Evolutionary conservation across 768 basidiomycete genomes (phyloP), one percentile per base, ranked within the genome.

Genomic region (Phallus indusiatus): DNA sequence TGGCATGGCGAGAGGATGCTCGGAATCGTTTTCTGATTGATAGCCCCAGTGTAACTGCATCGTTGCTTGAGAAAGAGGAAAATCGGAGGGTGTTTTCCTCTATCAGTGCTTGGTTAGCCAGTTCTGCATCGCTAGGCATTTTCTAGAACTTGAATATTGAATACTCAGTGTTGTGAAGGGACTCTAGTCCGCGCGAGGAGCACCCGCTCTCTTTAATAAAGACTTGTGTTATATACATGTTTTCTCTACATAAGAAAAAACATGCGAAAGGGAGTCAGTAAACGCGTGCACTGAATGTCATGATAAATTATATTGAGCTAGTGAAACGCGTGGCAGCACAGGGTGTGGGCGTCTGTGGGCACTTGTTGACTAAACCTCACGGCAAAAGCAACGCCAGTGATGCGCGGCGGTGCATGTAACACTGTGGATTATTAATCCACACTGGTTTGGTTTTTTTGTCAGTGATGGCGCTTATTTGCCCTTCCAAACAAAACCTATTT

Each of bases 11-110:
- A 46, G 81, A 77, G 28, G 84, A 81, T 22, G 80, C 79, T 59
- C 89, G 81, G 64, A 92, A 92, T n/a, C 90, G 80, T 70, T 92
- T 92, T 62, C 90, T 81, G 53, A 92, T 71, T 2, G 88, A 90
- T 54, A 90, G 79, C 7, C 84, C 84, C 24, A 92, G 76, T 17
- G 88, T 90, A 55, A 92, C 81, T 14, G 90, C 90, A 64, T 92
- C 90, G 36, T 81, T 77, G 9, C 88, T 82, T 33, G 81, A 80
- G 71, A 92, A 92, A 21, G 85, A 78, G 0, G 80, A 73, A 66
- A 91, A 91, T 54, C 86, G 84, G 67, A 82, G 84, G 63, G 63
- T 75, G 37, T 79, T 75, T 73, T 92, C 90, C 62, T 91, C 88
- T 50, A 74, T 70, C 64, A 92, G 75, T 12, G 84, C 76, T 68